These are phyloP conservation scores for Aspergillus heteromorphus DNA, from an alignment of 495 filamentous ascomycete genomes.

Conservation along the genomic window DNA sequence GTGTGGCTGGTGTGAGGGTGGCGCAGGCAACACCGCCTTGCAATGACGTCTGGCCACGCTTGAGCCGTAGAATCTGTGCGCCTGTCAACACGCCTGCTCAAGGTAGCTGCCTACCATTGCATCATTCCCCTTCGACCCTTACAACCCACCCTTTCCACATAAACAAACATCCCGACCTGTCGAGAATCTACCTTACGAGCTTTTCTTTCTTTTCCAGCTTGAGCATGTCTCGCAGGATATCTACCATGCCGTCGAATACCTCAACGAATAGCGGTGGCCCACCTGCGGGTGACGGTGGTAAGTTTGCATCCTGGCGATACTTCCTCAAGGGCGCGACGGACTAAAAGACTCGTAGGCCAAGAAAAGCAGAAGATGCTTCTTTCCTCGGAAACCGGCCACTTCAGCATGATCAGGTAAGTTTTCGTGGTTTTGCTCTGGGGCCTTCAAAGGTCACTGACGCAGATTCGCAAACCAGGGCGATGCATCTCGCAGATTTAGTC, in stretches of 20 bases:
- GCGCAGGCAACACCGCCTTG: slow-evolving; percentile 27
- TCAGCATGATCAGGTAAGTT: slow-evolving; percentile 64
- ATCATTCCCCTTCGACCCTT: slow-evolving; percentile 16
- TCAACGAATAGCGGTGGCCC: slow-evolving; percentile 31
- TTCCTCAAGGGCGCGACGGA: not conserved
- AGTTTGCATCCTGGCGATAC: slow-evolving; percentile 15
- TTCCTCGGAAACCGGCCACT: slow-evolving; percentile 68
- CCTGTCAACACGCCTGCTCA: slow-evolving; percentile 31
- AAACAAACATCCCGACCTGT: not conserved
- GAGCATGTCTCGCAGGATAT: slow-evolving; percentile 45
- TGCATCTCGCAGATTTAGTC: slow-evolving; percentile 92
- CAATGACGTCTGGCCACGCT: slow-evolving; percentile 34
- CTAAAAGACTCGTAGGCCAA: slow-evolving; percentile 46
- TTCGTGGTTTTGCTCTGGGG: not conserved
- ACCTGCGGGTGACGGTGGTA: slow-evolving; percentile 37
- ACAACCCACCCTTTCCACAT: slow-evolving; percentile 7
- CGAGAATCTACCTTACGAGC: not conserved
- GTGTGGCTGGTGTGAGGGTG: slow-evolving; percentile 26
- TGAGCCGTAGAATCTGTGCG: slow-evolving; percentile 26
- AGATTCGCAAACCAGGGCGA: slow-evolving; percentile 48
- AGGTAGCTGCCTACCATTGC: slow-evolving; percentile 24
- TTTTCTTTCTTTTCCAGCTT: slow-evolving; percentile 12
- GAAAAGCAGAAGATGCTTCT: slow-evolving; percentile 87
- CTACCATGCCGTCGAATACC: slow-evolving; percentile 35
- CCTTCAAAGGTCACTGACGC: slow-evolving; percentile 13